Evolutionary conservation across 352 stramenopile genomes (phyloP).

Genomic region (Aphanomyces euteiches): DNA sequence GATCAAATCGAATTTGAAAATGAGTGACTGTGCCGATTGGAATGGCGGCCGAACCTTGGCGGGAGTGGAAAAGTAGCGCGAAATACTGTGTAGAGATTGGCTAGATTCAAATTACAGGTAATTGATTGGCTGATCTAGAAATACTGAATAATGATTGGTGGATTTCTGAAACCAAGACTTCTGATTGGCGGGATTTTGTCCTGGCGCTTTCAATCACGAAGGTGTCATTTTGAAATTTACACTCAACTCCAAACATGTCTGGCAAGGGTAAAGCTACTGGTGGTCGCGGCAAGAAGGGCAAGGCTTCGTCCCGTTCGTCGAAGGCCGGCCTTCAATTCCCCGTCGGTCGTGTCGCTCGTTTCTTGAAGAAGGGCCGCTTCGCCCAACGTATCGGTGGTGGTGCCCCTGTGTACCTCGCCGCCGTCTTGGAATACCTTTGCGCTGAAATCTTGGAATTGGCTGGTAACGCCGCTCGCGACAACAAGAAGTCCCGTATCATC

Average conservation of each 20-base stretch:
- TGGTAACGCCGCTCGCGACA: constrained; percentile 89
- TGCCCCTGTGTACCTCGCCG: constrained; percentile 92
- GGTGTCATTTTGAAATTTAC: constrained; percentile 30
- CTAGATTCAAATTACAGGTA: background rate
- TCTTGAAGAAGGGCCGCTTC: constrained; percentile 91
- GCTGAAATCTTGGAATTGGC: constrained; percentile 90
- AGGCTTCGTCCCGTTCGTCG: constrained; percentile 58
- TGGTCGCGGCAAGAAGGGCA: constrained; percentile 70
- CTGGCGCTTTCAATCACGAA: background rate
- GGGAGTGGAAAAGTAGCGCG: constrained; percentile 7
- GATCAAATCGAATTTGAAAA: constrained; percentile 28
- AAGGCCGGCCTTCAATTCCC: constrained; percentile 96
- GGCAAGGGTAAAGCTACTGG: constrained; percentile 76
- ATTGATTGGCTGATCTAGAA: constrained; percentile 32
- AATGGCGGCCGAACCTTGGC: background rate
- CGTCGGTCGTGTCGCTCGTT: constrained; percentile 92
- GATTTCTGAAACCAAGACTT: background rate
- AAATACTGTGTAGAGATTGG: constrained; percentile 20
- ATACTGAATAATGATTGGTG: constrained; percentile 12
- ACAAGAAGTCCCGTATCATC: constrained; percentile 97
- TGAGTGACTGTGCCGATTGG: background rate
- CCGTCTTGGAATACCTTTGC: constrained; percentile 87
- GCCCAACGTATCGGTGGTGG: constrained; percentile 88
- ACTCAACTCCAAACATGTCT: constrained; percentile 49
- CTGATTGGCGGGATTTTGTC: background rate